Conservation (phyloP, 2,329 filamentous ascomycete species). For the Paracamarosporium sp. region DNA sequence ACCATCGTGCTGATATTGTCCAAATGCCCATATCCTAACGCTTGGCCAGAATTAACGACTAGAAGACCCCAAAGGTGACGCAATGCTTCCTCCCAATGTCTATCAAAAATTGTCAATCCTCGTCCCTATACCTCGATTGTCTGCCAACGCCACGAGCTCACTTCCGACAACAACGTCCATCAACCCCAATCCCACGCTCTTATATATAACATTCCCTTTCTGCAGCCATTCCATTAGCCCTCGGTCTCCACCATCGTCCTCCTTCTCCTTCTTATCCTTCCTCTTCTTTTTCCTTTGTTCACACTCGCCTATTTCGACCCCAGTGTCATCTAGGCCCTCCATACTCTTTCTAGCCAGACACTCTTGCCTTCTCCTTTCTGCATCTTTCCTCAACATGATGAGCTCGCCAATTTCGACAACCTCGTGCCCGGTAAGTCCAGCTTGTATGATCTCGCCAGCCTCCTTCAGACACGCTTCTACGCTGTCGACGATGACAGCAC, state of each 20-base stretch:
- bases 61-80: background rate
- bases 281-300: slow-evolving; percentile 75
- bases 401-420: slow-evolving; percentile 89
- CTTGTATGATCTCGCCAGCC: slow-evolving; percentile 85
- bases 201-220: slow-evolving; percentile 71
- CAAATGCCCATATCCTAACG: background rate
- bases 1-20: background rate
- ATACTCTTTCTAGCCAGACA: slow-evolving; percentile 39
- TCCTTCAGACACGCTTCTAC: slow-evolving; percentile 81
- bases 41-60: background rate
- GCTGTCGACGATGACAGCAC: slow-evolving; percentile 69
- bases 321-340: slow-evolving; percentile 66
- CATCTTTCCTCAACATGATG: slow-evolving; percentile 66
- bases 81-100: background rate
- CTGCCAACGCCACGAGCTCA: slow-evolving; percentile 64
- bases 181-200: slow-evolving; percentile 71
- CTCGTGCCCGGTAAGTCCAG: slow-evolving; percentile 73
- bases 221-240: slow-evolving; percentile 65
- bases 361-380: slow-evolving; percentile 44
- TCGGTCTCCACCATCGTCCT: slow-evolving; percentile 43
- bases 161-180: slow-evolving; percentile 72
- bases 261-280: slow-evolving; percentile 40
- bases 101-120: slow-evolving; percentile 57
- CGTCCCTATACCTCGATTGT: slow-evolving; percentile 61
- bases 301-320: slow-evolving; percentile 72